These are phyloP conservation scores for Ustilago shanxiensis DNA, from an alignment of 1,284 basidiomycete species.

Conservation along the genomic window DNA sequence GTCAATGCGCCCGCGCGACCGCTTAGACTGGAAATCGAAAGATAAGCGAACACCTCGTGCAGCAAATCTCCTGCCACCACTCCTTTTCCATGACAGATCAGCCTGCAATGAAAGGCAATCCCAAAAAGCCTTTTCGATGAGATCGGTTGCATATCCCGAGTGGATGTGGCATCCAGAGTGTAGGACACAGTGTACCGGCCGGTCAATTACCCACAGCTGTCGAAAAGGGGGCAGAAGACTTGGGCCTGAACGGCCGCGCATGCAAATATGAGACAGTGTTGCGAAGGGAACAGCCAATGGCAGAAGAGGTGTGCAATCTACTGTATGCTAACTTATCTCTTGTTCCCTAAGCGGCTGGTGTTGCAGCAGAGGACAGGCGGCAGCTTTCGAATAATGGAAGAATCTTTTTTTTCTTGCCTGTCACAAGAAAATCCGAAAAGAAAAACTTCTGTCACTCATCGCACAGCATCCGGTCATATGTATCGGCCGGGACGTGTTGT, in stretches of 20 bases:
- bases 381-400: neutral
- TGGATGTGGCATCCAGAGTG: neutral
- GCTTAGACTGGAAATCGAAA: neutral
- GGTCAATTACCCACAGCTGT: neutral
- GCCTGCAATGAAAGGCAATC: too few relatives aligned
- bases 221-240: neutral
- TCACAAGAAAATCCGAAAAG: neutral
- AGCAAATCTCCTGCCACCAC: neutral
- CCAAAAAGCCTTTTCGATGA: neutral
- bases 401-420: neutral
- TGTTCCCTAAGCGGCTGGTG: neutral
- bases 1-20: constrained; percentile 5
- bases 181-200: neutral
- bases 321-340: constrained; percentile 16
- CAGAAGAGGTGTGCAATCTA: neutral
- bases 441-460: neutral
- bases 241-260: neutral
- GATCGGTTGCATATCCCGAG: neutral
- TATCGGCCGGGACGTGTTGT: constrained; percentile 2
- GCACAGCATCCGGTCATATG: neutral
- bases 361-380: neutral
- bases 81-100: neutral
- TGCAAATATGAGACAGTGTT: neutral
- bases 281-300: constrained; percentile 5
- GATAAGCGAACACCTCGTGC: constrained; percentile 9